phyloP scores from a whole-genome alignment of 2,329 filamentous ascomycete genomes.

The Exutisphaerella laricina region DNA sequence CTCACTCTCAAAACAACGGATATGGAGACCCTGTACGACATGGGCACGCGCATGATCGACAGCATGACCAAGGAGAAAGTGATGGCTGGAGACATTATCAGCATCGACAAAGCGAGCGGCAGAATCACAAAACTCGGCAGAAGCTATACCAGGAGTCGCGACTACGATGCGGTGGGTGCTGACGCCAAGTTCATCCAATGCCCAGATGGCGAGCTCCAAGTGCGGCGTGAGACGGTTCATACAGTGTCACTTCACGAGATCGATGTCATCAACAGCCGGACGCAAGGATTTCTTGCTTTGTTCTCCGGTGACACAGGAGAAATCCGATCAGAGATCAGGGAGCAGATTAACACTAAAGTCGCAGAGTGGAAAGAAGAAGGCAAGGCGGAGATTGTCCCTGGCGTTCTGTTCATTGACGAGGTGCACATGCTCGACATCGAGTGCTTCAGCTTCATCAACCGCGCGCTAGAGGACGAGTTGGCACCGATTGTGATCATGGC shows the following conservation, averaged over 20 bases:
- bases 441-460: constrained; percentile 98
- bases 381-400: constrained; percentile 96
- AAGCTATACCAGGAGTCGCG: constrained; percentile 87
- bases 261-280: constrained; percentile 97
- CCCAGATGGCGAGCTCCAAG: constrained; percentile 94
- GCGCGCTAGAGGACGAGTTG: constrained; percentile 87
- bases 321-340: constrained; percentile 92
- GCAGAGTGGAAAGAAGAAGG: constrained; percentile 99
- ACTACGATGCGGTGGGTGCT: constrained; percentile 98
- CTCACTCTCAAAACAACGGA: constrained; percentile 99
- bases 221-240: constrained; percentile 93
- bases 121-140: constrained; percentile 97
- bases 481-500: constrained; percentile 99
- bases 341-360: constrained; percentile 99
- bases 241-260: constrained; percentile 97
- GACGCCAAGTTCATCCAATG: constrained; percentile 98
- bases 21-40: constrained; percentile 99
- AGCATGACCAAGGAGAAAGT: constrained; percentile 99
- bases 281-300: constrained; percentile 94
- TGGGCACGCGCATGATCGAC: constrained; percentile 99
- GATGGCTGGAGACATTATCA: constrained; percentile 97
- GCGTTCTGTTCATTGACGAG: constrained; percentile 96
- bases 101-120: constrained; percentile 95
- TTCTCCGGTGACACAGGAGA: constrained; percentile 98
- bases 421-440: constrained; percentile 99